Evolutionary conservation across 345 rosid species (phyloP).

Genomic region (Dipteronia dyeriana): DNA sequence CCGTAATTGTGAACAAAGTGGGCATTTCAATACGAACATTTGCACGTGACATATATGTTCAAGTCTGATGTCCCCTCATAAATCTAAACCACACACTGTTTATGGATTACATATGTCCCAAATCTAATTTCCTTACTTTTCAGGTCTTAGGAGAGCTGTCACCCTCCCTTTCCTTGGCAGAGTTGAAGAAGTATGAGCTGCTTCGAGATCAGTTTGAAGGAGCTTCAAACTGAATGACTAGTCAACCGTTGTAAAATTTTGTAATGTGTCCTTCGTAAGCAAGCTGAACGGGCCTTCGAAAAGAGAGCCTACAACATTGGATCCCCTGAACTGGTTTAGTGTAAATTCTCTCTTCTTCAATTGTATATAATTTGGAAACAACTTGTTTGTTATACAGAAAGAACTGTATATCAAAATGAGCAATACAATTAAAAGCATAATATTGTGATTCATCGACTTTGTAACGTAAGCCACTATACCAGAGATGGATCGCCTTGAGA

Average conservation of each 20-base stretch:
- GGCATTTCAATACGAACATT: not conserved
- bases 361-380: not conserved
- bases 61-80: not conserved
- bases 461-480: not conserved
- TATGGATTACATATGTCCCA: not conserved
- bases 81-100: too few species aligned
- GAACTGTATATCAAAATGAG: not conserved
- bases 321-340: not conserved
- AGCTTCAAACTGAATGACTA: slow-evolving; percentile 29
- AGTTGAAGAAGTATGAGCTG: slow-evolving; percentile 83
- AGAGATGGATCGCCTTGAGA: not conserved
- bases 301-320: not conserved
- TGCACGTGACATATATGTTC: not conserved
- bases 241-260: slow-evolving; percentile 6
- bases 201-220: slow-evolving; percentile 82
- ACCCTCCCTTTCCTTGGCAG: slow-evolving; percentile 85
- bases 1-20: not conserved
- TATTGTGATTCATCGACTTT: too few species aligned
- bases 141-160: slow-evolving; percentile 83
- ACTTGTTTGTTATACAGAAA: not conserved
- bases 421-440: not conserved
- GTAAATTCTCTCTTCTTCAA: not conserved
- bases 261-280: not conserved
- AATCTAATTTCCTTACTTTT: slow-evolving; percentile 9
- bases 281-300: not conserved